Base-by-base conservation (phyloP, 169 alveolate species). In the Plasmodium vivax region DNA sequence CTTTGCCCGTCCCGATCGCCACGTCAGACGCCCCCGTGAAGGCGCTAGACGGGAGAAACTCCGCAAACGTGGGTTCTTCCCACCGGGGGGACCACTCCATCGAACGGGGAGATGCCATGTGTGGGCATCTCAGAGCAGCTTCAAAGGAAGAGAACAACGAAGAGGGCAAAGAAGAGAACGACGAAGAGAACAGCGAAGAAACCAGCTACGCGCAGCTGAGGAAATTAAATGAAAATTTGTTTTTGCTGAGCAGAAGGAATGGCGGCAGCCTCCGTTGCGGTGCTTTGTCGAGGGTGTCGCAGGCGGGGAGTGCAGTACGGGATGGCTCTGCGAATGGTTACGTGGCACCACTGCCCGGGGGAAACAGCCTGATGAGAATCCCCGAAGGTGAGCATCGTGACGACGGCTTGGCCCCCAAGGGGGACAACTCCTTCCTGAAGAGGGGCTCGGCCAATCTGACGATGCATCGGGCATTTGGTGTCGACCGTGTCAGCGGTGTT, bases 181-280 rank as follows among this genome's bases (percentile, higher is more conserved):
- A 23, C 27, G 27, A 23, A 23, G 27, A 23, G 27, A 23, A 23
- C 27, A 23, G 27, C 27, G 27, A 23, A 23, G 0, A 23, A 23
- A 23, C 27, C 27, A 23, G 27, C 27, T 23, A 23, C 27, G 27
- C 27, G 27, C 81, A 82, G 19, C 72, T 32, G 12, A 73, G 43
- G 56, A 82, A 82, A 82, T 10, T 58, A 82, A 10, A 82, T 19
- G 51, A 68, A 41, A 51, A 36, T 36, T 6, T 72, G 4, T 32
- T 71, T 72, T 41, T 68, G 7, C 23, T 71, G 36, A 84, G 71
- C 47, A 68, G 77, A 84, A 36, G 56, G 75, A 84, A 72, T 71
- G 43, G 32, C n/a, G 12, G 34, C 19, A 68, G 41, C 38, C 77
- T 19, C 12, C 43, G 14, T 9, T 2, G 3, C 30, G 3, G 43